Evolutionary conservation across 2,329 filamentous ascomycete species (phyloP), one percentile per base, ranked within the genome.

Genomic region (Fusarium sp.): DNA sequence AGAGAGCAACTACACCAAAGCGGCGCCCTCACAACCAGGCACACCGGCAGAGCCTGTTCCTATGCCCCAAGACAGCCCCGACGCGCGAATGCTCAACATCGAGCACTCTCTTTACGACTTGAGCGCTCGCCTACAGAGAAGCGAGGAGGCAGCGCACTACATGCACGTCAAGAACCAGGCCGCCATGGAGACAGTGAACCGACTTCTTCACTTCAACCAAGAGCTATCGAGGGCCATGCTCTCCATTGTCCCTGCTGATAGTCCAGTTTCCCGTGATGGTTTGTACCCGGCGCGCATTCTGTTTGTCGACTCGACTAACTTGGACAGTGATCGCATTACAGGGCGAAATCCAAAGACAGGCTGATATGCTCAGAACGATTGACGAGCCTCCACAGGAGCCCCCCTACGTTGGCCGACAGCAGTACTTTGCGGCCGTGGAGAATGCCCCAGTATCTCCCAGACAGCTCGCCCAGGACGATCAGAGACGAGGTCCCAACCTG

Each of bases 31-130:
- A 23, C 93, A 96, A 74, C 91, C 93, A 9, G 92, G 92, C 13
- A 93, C 92, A n/a, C 91, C 94, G 1, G 89, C 92, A 23, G 93
- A 97, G 76, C 87, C 92, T 9, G 90, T 93, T 80, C 85, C 86
- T n/a, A 79, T 85, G 25, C 83, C 87, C 14, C 88, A 89, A 38
- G 95, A 98, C 74, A 89, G 89, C 11, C 84, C 90, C 11, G 95
- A 99, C 74, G 87, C 89, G 51, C 87, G 94, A 71, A 79, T 97
- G 61, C 85, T 87, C 69, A 87, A 86, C 70, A 82, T 98, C 25
- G 96, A 99, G 78, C 91, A 96, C 76, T 89, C 88, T 18, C 80
- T 97, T 46, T 96, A 92, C 77, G 95, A 97, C 64, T 84, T 97
- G 75, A 90, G 90, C 77, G 82, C 85, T 44, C 88, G 93, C 68